phyloP scores from a whole-genome alignment of 352 stramenopile genomes.

The Phytophthora cactorum region DNA sequence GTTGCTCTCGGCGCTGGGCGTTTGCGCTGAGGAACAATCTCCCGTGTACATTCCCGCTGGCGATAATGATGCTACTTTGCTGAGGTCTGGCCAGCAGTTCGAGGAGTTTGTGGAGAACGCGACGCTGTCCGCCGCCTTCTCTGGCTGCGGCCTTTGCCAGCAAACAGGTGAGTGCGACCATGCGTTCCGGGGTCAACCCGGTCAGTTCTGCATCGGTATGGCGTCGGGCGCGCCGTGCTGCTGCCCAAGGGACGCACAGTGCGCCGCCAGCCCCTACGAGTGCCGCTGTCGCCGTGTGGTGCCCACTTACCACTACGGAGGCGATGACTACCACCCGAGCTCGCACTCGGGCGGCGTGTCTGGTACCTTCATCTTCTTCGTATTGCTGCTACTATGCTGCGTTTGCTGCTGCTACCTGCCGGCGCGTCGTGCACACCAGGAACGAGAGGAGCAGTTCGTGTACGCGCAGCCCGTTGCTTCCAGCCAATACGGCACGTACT shows the following conservation, averaged over 20 bases:
- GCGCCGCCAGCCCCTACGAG: slow-evolving; percentile 59
- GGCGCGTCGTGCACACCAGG: slow-evolving; percentile 30
- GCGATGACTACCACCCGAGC: slow-evolving; percentile 39
- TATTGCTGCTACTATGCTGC: slow-evolving; percentile 55
- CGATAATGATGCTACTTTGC: slow-evolving; percentile 6
- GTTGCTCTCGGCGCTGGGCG: slow-evolving; percentile 18
- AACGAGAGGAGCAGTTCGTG: slow-evolving; percentile 37
- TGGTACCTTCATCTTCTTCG: slow-evolving; percentile 46
- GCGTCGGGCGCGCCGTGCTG: slow-evolving; percentile 64
- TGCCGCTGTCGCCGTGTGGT: slow-evolving; percentile 55
- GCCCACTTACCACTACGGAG: slow-evolving; percentile 24
- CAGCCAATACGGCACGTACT: slow-evolving; percentile 51
- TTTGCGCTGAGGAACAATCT: slow-evolving; percentile 10
- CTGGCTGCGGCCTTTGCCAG: slow-evolving; percentile 67
- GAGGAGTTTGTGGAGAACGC: slow-evolving; percentile 42
- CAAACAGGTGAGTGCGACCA: slow-evolving; percentile 66
- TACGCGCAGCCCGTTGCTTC: slow-evolving; percentile 45
- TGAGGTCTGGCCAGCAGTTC: slow-evolving; percentile 21
- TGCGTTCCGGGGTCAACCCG: slow-evolving; percentile 59
- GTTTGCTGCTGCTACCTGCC: slow-evolving; percentile 63
- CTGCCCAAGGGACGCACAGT: slow-evolving; percentile 64
- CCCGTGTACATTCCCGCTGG: background rate
- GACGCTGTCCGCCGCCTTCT: slow-evolving; percentile 53
- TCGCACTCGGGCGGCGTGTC: slow-evolving; percentile 37
- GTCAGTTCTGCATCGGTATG: slow-evolving; percentile 72